Conservation (phyloP, 805 yeast genomes). For the Barnettozyma sp. region DNA sequence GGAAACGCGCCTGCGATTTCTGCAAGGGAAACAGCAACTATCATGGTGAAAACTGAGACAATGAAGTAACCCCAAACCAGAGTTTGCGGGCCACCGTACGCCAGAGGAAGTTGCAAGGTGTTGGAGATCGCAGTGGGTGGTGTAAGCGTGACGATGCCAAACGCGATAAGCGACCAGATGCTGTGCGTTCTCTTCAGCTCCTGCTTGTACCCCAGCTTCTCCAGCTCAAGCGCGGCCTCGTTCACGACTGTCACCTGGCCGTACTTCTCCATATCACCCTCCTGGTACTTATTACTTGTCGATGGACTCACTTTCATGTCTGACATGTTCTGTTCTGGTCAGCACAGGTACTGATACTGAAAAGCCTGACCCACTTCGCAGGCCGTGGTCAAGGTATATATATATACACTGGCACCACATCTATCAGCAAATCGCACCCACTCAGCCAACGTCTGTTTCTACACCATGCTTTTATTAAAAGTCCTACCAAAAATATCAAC, state of each 20-base stretch:
- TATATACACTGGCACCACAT: no score
- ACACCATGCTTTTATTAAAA: no score
- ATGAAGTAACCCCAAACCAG: slow-evolving; percentile 26
- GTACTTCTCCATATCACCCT: neutral
- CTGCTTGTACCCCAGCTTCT: slow-evolving; percentile 23
- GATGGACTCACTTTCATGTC: slow-evolving; percentile 4
- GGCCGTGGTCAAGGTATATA: no score
- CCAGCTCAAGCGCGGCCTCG: slow-evolving; percentile 12
- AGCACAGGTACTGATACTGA: neutral
- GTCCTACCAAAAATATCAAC: no score
- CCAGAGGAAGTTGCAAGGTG: slow-evolving; percentile 21
- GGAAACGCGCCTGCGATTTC: slow-evolving; percentile 30
- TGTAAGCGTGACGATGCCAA: slow-evolving; percentile 23
- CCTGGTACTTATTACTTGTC: neutral
- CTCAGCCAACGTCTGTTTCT: no score
- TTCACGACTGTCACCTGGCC: neutral
- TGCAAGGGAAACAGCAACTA: slow-evolving; percentile 23
- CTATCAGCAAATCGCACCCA: no score
- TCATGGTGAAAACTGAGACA: slow-evolving; percentile 21
- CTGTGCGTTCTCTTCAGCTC: slow-evolving; percentile 23
- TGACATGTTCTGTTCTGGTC: neutral
- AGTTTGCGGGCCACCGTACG: slow-evolving; percentile 24
- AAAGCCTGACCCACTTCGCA: neutral
- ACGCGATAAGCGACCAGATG: slow-evolving; percentile 20
- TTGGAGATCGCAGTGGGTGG: slow-evolving; percentile 24